Percentiles rank a stretch among this genome's conserved stretches.
phyloP scores from a whole-genome alignment of 305 asterid species.

The Solanum aculeatissimum region DNA sequence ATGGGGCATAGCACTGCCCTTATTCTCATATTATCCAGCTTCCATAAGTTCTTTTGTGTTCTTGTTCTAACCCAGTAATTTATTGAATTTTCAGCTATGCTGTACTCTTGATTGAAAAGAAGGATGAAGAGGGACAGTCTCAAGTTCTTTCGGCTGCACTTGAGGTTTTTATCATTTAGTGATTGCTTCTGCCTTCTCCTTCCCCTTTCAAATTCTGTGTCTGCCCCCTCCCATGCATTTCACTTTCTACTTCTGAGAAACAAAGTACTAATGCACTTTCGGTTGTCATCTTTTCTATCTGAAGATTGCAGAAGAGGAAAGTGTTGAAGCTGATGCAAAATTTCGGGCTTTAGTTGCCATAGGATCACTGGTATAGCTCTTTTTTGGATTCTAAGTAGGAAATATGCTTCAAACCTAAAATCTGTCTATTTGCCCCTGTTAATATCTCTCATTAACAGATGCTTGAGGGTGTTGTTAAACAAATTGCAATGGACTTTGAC shows the following conservation, averaged over 20 bases:
- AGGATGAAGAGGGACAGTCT: slow-evolving; percentile 89
- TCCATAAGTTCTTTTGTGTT: neutral
- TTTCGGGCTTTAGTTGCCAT: slow-evolving; percentile 89
- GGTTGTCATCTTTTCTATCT: neutral
- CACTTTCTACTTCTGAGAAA: neutral
- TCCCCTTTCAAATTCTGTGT: neutral
- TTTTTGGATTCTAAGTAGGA: neutral
- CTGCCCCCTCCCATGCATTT: neutral
- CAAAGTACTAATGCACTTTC: neutral
- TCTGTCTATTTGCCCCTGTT: neutral
- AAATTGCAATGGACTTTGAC: slow-evolving; percentile 78
- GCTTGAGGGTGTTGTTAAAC: slow-evolving; percentile 78
- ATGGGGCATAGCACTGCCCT: neutral
- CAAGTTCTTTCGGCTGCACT: slow-evolving; percentile 96
- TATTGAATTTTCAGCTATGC: slow-evolving; percentile 53
- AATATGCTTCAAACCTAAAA: neutral
- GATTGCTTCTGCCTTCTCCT: neutral
- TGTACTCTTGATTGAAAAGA: slow-evolving; percentile 79
- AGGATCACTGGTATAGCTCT: slow-evolving; percentile 64
- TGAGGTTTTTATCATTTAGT: slow-evolving; percentile 37
- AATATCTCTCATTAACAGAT: slow-evolving; percentile 30
- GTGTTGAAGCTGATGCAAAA: slow-evolving; percentile 53
- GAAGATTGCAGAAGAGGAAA: slow-evolving; percentile 86
- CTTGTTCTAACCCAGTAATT: neutral
- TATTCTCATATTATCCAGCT: neutral